Evolutionary conservation across 805 yeast species (phyloP).

Genomic region (Limtongia smithiae): DNA sequence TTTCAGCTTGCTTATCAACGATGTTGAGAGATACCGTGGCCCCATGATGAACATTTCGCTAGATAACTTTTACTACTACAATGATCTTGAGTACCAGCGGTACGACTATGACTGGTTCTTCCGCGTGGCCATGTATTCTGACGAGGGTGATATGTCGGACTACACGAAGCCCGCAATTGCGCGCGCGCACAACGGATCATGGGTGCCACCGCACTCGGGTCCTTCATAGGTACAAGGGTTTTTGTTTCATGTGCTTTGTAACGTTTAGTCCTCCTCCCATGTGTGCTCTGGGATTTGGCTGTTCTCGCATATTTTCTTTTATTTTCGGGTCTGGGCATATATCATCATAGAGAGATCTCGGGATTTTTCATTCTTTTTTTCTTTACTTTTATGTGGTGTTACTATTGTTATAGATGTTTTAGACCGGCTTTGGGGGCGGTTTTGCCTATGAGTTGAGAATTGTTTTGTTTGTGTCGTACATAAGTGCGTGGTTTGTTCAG

Average conservation of each 20-base stretch:
- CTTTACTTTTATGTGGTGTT: too few species aligned
- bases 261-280: too few species aligned
- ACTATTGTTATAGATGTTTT: too few species aligned
- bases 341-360: too few species aligned
- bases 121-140: constrained; percentile 27
- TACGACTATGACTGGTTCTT: constrained; percentile 27
- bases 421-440: too few species aligned
- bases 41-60: constrained; percentile 46
- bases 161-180: constrained; percentile 29
- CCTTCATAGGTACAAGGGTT: constrained; percentile 17
- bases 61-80: constrained; percentile 27
- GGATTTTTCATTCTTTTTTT: too few species aligned
- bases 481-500: too few species aligned
- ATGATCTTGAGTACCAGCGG: constrained; percentile 22
- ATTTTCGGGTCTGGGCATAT: too few species aligned
- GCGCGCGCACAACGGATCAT: constrained; percentile 26
- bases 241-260: neutral
- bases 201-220: constrained; percentile 26
- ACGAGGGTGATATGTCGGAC: constrained; percentile 24
- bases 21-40: constrained; percentile 71
- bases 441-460: too few species aligned
- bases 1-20: constrained; percentile 69
- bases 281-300: too few species aligned
- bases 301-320: too few species aligned
- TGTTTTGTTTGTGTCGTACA: too few species aligned